Base-by-base conservation (phyloP, 768 basidiomycete genomes). In the Trametes elegans region DNA sequence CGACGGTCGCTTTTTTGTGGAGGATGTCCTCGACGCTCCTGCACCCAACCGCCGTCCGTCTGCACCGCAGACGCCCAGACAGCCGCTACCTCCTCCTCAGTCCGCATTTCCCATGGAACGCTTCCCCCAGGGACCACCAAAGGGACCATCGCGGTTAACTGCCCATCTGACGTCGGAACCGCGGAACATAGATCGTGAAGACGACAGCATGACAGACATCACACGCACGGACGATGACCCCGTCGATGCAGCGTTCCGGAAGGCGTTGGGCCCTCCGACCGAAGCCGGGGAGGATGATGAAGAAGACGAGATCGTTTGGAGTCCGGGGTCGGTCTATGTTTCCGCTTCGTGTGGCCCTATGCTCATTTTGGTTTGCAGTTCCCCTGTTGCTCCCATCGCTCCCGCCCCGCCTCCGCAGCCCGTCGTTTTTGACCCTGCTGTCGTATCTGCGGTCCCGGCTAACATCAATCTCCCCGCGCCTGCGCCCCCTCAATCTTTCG, bases 201-300 rank as follows among this genome's bases (percentile, higher is more conserved):
- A 85, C 19, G 90, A 81, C 45, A 80, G 80, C 61, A 82, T 81
- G 39, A 90, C 87, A 18, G 76, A 80, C 43, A 85, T 84, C 24
- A 87, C 83, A 9, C 80, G 78, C 36, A 90, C 88, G 2, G 91
- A 93, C 41, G 90, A 93, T 58, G 96, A 96, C 63, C 83, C 88
- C 0, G 80, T 97, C 29, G 80, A 77, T 10, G 81, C 85, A 10
- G 88, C 82, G 5, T 85, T 90, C 64, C 71, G 79, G 24, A 70
- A 79, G 64, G 78, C 71, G 26, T 63, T 79, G 8, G 71, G 71
- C 34, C 73, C 67, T 34, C 71, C 76, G 16, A 71, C 24, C 9
- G 50, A 58, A 11, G 70, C 69, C 13, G 74, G 74, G 23, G 75
- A 71, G 11, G 71, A 74, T 5, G 79, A 80, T 2, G 76, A 77